Evolutionary conservation across 2,329 filamentous ascomycete species (phyloP).

Genomic region (Microdochium nivale): DNA sequence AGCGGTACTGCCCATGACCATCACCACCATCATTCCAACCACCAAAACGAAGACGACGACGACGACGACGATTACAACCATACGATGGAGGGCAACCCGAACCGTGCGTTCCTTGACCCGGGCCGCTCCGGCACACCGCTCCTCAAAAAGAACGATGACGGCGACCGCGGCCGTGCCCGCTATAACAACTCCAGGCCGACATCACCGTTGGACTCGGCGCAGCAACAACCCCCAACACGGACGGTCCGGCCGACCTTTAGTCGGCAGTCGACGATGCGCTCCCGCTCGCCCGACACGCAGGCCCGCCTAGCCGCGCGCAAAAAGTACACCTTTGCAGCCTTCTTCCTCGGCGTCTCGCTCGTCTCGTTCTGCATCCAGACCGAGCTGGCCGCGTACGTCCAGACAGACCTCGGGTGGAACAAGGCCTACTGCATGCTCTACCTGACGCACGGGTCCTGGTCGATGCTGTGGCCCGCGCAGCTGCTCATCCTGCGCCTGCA

Average conservation of each 20-base stretch:
- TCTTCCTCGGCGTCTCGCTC: conserved; percentile 76
- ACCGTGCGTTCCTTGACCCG: background rate
- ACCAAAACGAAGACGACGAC: conserved; percentile 22
- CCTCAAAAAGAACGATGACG: conserved; percentile 24
- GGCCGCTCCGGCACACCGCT: conserved; percentile 35
- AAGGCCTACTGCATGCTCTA: conserved; percentile 99
- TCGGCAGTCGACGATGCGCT: conserved; percentile 63
- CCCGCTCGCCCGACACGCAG: conserved; percentile 62
- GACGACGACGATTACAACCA: conserved; percentile 27
- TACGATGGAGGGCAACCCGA: background rate
- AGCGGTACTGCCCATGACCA: conserved; percentile 13
- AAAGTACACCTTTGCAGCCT: conserved; percentile 79
- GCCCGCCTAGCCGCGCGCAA: conserved; percentile 60
- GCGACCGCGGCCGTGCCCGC: conserved; percentile 16
- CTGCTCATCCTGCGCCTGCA: conserved; percentile 72
- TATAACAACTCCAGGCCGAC: conserved; percentile 15
- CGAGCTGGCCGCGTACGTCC: conserved; percentile 90
- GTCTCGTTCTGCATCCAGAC: conserved; percentile 90
- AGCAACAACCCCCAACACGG: conserved; percentile 20
- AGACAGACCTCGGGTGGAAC: conserved; percentile 85
- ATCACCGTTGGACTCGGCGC: conserved; percentile 12
- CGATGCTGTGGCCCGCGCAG: conserved; percentile 79
- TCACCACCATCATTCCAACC: conserved; percentile 13
- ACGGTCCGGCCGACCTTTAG: conserved; percentile 30
- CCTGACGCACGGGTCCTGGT: conserved; percentile 91